Conservation (phyloP, 2,329 filamentous ascomycete genomes). For the Botrytis paeoniae region DNA sequence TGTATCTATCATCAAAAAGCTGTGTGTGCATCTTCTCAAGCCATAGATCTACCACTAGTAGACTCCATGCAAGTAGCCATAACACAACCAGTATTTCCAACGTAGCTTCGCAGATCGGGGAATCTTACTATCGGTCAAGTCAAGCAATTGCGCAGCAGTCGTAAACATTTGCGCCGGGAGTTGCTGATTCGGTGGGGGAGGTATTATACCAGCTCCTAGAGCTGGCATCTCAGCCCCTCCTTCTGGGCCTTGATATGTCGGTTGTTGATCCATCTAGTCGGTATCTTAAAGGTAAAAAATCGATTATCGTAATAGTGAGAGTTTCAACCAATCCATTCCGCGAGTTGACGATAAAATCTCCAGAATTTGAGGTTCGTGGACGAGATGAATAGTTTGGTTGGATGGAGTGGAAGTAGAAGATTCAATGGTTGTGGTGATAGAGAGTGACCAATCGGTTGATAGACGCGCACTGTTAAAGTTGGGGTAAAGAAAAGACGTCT, state of each 20-base stretch:
- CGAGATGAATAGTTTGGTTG: slow-evolving; percentile 5
- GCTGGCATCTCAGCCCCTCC: slow-evolving; percentile 24
- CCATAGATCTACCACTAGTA: background rate
- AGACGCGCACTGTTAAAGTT: background rate
- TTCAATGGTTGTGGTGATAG: slow-evolving; percentile 2
- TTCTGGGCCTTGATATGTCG: slow-evolving; percentile 43
- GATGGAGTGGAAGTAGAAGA: background rate
- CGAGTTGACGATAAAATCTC: slow-evolving; percentile 10
- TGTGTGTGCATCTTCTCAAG: background rate
- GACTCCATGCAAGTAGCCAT: slow-evolving; percentile 1
- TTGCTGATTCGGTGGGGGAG: slow-evolving; percentile 49
- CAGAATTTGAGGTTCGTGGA: slow-evolving; percentile 11
- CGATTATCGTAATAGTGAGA: slow-evolving; percentile 25
- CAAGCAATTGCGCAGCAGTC: slow-evolving; percentile 89
- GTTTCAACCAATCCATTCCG: slow-evolving; percentile 32
- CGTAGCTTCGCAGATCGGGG: slow-evolving; percentile 6
- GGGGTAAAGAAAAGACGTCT: background rate
- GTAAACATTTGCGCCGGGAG: slow-evolving; percentile 97
- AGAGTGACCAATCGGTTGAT: slow-evolving; percentile 11
- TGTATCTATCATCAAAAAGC: background rate
- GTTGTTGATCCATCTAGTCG: slow-evolving; percentile 51
- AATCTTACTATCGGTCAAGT: slow-evolving; percentile 90
- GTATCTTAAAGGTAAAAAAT: slow-evolving; percentile 28
- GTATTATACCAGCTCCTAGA: slow-evolving; percentile 26
- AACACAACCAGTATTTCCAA: background rate